Percentiles rank a stretch among this genome's conserved stretches.
Evolutionary conservation across 1,139 yeast genomes (phyloP).

Genomic region (Suhomyces bokatorum): DNA sequence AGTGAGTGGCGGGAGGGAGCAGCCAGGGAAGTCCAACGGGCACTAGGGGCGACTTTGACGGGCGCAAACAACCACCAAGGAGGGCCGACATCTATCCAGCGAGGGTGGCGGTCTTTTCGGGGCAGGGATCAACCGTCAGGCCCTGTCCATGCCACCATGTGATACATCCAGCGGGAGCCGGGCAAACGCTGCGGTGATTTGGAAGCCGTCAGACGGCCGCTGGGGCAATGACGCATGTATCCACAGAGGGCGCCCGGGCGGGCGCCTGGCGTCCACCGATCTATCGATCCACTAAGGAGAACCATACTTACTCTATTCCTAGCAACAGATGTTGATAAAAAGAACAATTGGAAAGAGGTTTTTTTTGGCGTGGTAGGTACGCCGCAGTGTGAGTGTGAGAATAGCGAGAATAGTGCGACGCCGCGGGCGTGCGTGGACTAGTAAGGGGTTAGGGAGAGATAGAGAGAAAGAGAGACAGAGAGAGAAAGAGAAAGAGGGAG

Average conservation of each 20-base stretch:
- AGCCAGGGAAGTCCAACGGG: too few relatives aligned
- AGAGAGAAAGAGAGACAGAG: background rate
- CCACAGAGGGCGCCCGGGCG: background rate
- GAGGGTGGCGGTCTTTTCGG: background rate
- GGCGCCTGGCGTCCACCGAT: too few relatives aligned
- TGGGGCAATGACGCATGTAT: background rate
- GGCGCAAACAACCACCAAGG: background rate
- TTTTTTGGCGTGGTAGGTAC: constrained; percentile 10
- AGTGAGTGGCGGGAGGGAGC: too few relatives aligned
- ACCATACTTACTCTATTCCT: constrained; percentile 11
- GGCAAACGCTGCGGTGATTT: background rate
- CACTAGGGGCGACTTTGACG: too few relatives aligned
- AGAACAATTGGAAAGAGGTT: constrained; percentile 10
- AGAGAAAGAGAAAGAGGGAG: background rate
- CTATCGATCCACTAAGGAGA: too few relatives aligned
- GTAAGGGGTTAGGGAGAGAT: constrained; percentile 3
- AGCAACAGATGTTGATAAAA: constrained; percentile 10
- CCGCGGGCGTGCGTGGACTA: constrained; percentile 10
- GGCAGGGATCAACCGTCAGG: background rate
- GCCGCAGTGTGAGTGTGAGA: constrained; percentile 6
- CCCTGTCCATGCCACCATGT: background rate
- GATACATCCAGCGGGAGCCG: background rate
- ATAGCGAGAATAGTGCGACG: constrained; percentile 5
- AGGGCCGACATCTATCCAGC: background rate
- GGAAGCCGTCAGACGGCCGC: background rate